Evolutionary conservation across 805 yeast species (phyloP), one percentile per base, ranked within the genome.

Genomic region (Wickerhamomyces hampshirensis): DNA sequence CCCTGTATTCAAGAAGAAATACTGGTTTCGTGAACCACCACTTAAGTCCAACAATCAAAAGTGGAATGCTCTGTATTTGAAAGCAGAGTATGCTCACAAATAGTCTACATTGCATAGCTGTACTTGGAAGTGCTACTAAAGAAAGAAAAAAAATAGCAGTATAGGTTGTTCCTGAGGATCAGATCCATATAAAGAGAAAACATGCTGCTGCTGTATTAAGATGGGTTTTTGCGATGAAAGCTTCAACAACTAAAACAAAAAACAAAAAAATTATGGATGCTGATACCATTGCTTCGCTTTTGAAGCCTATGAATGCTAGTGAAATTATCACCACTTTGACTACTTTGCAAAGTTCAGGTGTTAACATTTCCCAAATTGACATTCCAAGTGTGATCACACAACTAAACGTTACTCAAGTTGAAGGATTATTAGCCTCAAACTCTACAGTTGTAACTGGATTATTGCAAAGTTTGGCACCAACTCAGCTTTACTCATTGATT

Each of bases 321-420:
- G 38, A 46, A 33, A 53, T 53, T 30, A 39, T 53, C 26, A 16
- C 24, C 24, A 48, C 56, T 11, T 24, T 53, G 16, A 30, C 32
- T 9, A 30, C 38, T 11, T 38, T 51, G 6, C 27, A 42, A 23
- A 9, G 34, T 2, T 32, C 50, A 5, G 56, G 56, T 38, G 83
- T 84, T 43, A 91, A 73, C 48, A 78, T 84, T 58, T 71, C 71
- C 28, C 69, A 81, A 37, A 84, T 69, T 2, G 83, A 70, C 54
- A 84, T 82, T 28, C 75, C 84, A 64, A 85, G 93, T 47, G 43
- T 53, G 23, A 38, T 53, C 17, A 19, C 50, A 4, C 33, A 38
- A 13, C 31, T 53, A 34, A 53, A 51, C 32, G 30, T 40, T 23
- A 48, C 58, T 4, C 58, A 53, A 40, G 28, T 51, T 26, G 43